Evolutionary conservation across 2,329 filamentous ascomycete genomes (phyloP).

Genomic region (Cytospora piceicola): DNA sequence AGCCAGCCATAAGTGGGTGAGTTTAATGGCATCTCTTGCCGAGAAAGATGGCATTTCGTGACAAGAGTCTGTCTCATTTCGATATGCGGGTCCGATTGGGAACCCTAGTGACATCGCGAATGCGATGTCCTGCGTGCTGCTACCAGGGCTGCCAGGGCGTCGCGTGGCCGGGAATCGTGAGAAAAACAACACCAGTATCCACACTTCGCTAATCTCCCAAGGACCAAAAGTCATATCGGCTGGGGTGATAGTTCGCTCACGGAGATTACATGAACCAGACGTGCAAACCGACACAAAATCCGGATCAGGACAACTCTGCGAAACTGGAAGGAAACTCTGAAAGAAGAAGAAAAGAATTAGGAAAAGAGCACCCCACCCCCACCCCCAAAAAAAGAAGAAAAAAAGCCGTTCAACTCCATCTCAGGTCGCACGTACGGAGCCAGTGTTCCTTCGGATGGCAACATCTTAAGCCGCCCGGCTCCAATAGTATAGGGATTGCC

Average conservation of each 20-base stretch:
- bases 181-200: slow-evolving; percentile 10
- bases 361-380: too few relatives aligned
- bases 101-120: background rate
- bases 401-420: background rate
- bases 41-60: slow-evolving; percentile 9
- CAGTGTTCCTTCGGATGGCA: slow-evolving; percentile 8
- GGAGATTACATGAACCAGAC: slow-evolving; percentile 31
- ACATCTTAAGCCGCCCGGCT: slow-evolving; percentile 8
- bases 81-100: slow-evolving; percentile 14
- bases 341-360: too few relatives aligned
- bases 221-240: slow-evolving; percentile 26
- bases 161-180: slow-evolving; percentile 25
- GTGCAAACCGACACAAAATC: slow-evolving; percentile 10
- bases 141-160: slow-evolving; percentile 19
- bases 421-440: slow-evolving; percentile 4
- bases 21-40: slow-evolving; percentile 24
- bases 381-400: too few relatives aligned
- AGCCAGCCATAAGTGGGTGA: background rate
- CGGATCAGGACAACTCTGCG: slow-evolving; percentile 27
- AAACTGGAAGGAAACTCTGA: slow-evolving; percentile 11
- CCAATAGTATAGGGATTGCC: slow-evolving; percentile 19
- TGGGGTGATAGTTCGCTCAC: slow-evolving; percentile 28
- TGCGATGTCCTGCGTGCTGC: background rate
- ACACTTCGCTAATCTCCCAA: slow-evolving; percentile 28
- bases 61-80: slow-evolving; percentile 29